Base-by-base conservation (phyloP, 805 yeast genomes). In the Wickerhamomyces subpelliculosus region DNA sequence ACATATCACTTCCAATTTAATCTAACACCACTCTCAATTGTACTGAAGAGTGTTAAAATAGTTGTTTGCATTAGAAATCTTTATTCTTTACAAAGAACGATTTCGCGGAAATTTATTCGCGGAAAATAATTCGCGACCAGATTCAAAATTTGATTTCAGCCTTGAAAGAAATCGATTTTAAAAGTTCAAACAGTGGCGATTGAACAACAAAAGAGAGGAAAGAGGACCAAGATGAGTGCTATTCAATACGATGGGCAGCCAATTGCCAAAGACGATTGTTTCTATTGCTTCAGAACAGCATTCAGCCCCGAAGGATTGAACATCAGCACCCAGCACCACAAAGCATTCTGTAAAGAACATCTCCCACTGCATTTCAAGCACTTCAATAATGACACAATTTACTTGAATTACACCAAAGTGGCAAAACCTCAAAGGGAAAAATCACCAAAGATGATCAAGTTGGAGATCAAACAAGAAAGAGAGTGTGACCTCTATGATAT, bases 181-280 rank as follows among this genome's bases (percentile, higher is more conserved):
- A n/a, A n/a, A n/a, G n/a, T n/a, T n/a, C n/a, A n/a, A n/a, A n/a
- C n/a, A 25, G 27, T 33, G 30, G 43, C 43, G 35, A 36, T 37
- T 28, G 27, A 12, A 20, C 26, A 20, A 31, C 17, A 14, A 13
- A 17, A 27, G 14, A 26, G 12, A 26, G 8, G 8, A 9, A 26
- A 26, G 13, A 4, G 16, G 2, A 26, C 26, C 27, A 40, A 28
- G 29, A 26, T 22, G 13, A 27, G 20, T 17, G 38, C 43, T 46
- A 32, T 48, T 4, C 17, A 21, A 8, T 45, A 41, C 35, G 45
- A 42, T 25, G 48, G 48, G 1, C 43, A 60, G 19, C 64, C 69
- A 3, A 75, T 89, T 14, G 80, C 77, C 52, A 89, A 86, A 54
- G 97, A 90, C 62, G 96, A 88, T 47, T 89, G 97, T 55, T 83